A percentile compares a stretch with the other conserved stretches of the same genome.
Evolutionary conservation across 2,329 filamentous ascomycete genomes (phyloP).

Genomic region (Geosmithia putterillii): DNA sequence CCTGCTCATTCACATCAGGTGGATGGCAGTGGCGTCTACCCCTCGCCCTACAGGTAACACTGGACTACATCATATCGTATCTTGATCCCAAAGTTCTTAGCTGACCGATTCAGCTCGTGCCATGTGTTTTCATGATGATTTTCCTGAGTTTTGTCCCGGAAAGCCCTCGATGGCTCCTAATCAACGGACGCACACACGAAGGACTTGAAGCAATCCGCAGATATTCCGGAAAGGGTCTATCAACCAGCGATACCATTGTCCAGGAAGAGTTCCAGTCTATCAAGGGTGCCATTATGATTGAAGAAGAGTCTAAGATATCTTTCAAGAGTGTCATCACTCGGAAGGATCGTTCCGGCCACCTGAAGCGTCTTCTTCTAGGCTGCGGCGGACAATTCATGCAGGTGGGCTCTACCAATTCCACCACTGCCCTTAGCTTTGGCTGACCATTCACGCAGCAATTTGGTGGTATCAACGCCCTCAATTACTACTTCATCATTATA

Average conservation of each 20-base stretch:
- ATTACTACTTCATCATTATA: conserved; percentile 12
- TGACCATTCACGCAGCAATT: conserved; percentile 4
- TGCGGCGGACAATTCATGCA: conserved; percentile 2
- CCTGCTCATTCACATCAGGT: neutral
- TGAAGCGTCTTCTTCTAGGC: conserved; percentile 1
- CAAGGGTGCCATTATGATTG: neutral
- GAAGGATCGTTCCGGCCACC: neutral
- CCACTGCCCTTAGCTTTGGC: neutral
- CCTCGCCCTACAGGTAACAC: conserved; percentile 1
- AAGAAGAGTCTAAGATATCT: neutral
- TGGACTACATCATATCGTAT: neutral
- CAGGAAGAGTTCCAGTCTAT: conserved; percentile 1
- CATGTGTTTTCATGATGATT: neutral
- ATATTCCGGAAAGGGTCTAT: conserved; percentile 1
- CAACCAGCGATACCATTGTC: neutral
- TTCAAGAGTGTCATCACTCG: neutral
- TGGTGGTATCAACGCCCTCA: conserved; percentile 15
- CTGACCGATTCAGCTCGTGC: neutral
- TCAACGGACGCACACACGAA: neutral
- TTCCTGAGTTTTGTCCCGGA: conserved; percentile 1
- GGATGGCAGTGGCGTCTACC: conserved; percentile 2
- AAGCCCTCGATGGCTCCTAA: conserved; percentile 1
- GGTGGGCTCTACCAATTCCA: neutral
- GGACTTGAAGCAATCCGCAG: conserved; percentile 1
- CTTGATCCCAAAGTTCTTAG: neutral